Conservation (phyloP, 2,329 filamentous ascomycete species). For the Ophiostoma sp. region DNA sequence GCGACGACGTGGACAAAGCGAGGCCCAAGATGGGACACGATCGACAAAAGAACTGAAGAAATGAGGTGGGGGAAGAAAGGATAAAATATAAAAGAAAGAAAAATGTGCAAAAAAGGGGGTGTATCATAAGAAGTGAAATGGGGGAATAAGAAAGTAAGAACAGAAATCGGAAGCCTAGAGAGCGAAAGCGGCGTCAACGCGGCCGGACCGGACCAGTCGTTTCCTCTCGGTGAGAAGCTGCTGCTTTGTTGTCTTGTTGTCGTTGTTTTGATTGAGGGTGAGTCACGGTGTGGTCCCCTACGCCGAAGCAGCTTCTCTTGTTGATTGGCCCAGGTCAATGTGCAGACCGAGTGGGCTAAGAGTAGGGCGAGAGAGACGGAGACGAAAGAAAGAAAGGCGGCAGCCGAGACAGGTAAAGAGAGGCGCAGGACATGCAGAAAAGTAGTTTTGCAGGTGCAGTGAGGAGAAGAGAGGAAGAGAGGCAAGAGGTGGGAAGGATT, state of each 20-base stretch:
- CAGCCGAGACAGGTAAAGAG: neutral
- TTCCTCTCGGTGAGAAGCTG: constrained; percentile 8
- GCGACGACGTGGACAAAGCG: neutral
- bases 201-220: constrained; percentile 4
- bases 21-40: neutral
- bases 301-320: neutral
- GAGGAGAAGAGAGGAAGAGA: neutral
- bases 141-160: neutral
- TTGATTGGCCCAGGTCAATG: neutral
- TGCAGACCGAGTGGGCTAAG: neutral
- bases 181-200: neutral
- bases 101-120: neutral
- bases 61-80: neutral
- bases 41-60: neutral
- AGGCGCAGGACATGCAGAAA: constrained; percentile 9
- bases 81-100: neutral
- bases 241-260: neutral
- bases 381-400: neutral
- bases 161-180: neutral
- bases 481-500: neutral
- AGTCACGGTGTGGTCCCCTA: constrained; percentile 9
- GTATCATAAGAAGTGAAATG: neutral
- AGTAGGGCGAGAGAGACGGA: neutral
- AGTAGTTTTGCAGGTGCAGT: neutral
- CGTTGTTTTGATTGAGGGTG: neutral